Base-by-base conservation (phyloP, 805 yeast genomes). In the Yarrowia sp. region DNA sequence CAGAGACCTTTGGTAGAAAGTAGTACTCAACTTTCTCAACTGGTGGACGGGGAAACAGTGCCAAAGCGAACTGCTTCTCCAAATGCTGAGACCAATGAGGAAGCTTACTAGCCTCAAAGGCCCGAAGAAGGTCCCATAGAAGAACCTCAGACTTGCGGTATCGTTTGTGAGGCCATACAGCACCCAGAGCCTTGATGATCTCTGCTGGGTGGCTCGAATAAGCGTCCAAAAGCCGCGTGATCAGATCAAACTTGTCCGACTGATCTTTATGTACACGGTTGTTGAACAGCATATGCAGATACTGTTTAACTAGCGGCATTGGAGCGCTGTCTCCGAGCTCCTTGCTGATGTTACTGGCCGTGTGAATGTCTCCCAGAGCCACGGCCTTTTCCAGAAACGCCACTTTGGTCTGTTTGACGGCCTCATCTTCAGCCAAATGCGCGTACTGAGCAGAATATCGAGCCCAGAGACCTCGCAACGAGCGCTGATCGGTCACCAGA, bases 21-120 rank as follows among this genome's bases (percentile, higher is more conserved):
- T 38, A 47, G 55, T 61, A 61, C 66, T 61, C 55, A 17, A 61
- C 55, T 30, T 47, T 61, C 36, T 61, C 66, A 9, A 61, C 55
- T 2, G 66, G 66, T 6, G 66, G 55, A 15, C 66, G 55, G 9
- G 4, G 0, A 3, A 36, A 34, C 0, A 61, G 14, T 6, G 66
- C 66, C 36, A 61, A 43, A 2, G 66, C 66, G 4, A 61, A 9
- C n/a, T 20, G 36, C 14, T 61, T 61, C 38, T 61, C 66, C 36
- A 61, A 9, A 20, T 36, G 36, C 30, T 61, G 42, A n/a, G 66
- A 61, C 66, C 66, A 61, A 36, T 20, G 36, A 2, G 64, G 64
- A 40, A 58, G 17, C 19, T 58, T 58, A 12, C 64, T 58, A 13
- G 64, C 64, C 15, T 58, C 64, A 30, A 58, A 58, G 13, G 64